Percentiles rank a stretch among this genome's conserved stretches.
Evolutionary conservation across 306 rosid species (phyloP).

Genomic region (Ochetophila trinervis): DNA sequence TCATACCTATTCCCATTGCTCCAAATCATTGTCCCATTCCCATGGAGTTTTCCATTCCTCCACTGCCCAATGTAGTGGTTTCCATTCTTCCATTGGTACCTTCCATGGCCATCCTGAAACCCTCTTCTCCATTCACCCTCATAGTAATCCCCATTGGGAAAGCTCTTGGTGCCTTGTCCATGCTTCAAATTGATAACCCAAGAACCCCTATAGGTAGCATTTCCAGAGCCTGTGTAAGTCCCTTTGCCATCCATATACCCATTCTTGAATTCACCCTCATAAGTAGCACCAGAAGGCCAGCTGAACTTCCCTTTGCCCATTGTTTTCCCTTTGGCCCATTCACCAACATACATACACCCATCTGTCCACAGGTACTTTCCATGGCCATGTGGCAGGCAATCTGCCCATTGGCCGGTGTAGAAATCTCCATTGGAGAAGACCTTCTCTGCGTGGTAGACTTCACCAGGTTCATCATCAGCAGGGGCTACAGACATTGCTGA

Average conservation of each 20-base stretch:
- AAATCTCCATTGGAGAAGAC: slow-evolving; percentile 64
- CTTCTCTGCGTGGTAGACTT: slow-evolving; percentile 47
- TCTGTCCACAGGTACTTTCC: slow-evolving; percentile 86
- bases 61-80: slow-evolving; percentile 72
- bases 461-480: slow-evolving; percentile 69
- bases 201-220: slow-evolving; percentile 68
- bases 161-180: slow-evolving; percentile 66
- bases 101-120: slow-evolving; percentile 69
- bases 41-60: slow-evolving; percentile 63
- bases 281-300: slow-evolving; percentile 94
- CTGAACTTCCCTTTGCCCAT: slow-evolving; percentile 77
- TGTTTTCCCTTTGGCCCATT: slow-evolving; percentile 66
- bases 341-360: slow-evolving; percentile 91
- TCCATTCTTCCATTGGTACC: slow-evolving; percentile 85
- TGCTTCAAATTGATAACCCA: slow-evolving; percentile 83
- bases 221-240: slow-evolving; percentile 63
- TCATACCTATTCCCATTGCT: slow-evolving; percentile 68
- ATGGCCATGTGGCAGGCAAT: slow-evolving; percentile 58
- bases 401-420: slow-evolving; percentile 73
- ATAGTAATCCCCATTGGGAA: slow-evolving; percentile 74
- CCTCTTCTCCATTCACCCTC: slow-evolving; percentile 94
- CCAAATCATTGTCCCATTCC: slow-evolving; percentile 75
- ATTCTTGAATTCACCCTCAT: slow-evolving; percentile 76
- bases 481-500: slow-evolving; percentile 80
- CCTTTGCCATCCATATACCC: slow-evolving; percentile 82